Evolutionary conservation across 345 rosid species (phyloP), one percentile per base, ranked within the genome.

Genomic region (Boechera stricta): DNA sequence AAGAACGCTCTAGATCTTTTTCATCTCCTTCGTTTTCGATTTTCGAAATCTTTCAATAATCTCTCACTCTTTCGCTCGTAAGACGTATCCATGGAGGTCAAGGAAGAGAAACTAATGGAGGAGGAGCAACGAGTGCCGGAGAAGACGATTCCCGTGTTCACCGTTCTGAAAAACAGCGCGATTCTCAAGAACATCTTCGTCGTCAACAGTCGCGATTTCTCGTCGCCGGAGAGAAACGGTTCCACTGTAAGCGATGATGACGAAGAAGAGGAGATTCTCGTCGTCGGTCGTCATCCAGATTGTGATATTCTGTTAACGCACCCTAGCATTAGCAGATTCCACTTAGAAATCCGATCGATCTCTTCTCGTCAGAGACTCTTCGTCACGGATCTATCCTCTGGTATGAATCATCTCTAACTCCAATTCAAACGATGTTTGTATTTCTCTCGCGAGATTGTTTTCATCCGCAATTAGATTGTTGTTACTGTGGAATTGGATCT

Each of bases 281-380:
- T 74, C 33, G 89, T 88, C 62, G 98, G 97, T 31, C 84, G 96
- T 9, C 98, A 92, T 79, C 96, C 94, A 10, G 97, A 92, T 68
- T 87, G 96, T 81, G 78, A 85, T 77, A 86, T 95, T 73, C 75
- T 88, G 72, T 61, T 91, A 54, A 86, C 91, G 69, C 99, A 91
- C 63, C 99, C 99, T 0, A 95, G 99, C 73, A 79, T 95, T 80
- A 95, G 98, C 84, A 80, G 99, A 81, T 89, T 86, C 74, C 97
- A 95, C 86, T 86, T 95, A 74, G 87, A 86, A 76, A 86, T 95
- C 78, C 83, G 63, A 49, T 81, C 94, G 12, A 76, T 79, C 10
- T 84, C 86, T 44, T 82, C 86, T 48, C 75, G 77, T n/a, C 85
- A 77, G 84, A 83, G 83, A 83, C 91, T 89, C 82, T 88, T 79